Evolutionary conservation across 2,329 filamentous ascomycete genomes (phyloP), one percentile per base, ranked within the genome.

Genomic region (Penicillium sp.): DNA sequence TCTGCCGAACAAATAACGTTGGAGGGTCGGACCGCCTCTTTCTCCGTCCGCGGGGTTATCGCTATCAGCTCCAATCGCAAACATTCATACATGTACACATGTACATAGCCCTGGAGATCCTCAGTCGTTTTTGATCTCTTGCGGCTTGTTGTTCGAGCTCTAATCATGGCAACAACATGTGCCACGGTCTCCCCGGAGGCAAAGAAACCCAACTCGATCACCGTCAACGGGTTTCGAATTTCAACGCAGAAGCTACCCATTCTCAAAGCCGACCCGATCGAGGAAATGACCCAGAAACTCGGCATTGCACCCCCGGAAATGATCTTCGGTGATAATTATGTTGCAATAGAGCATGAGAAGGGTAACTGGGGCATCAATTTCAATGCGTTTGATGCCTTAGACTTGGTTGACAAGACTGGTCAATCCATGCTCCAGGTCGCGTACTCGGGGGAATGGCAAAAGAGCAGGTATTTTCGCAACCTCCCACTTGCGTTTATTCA

Each of bases 281-380:
- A 96, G 71, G 85, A 85, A 38, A 90, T 99, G 86, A 87, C 88
- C 41, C 81, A 82, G 57, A 86, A 84, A 61, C 83, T 99, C 53
- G 87, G 88, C 31, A 97, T 99, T 71, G 87, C 93, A 19, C 86
- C 93, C 41, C 94, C 94, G 9, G 94, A 99, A 79, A 99, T 99
- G 94, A 99, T 99, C 64, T 99, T 99, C 72, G 94, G 94, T 61
- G 93, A 99, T 80, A 99, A 99, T 75, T 80, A 89, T 57, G 87
- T 96, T 41, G 79, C 85, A 7, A 82, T 99, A 59, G 81, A 86
- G 53, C 91, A 97, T 77, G 61, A 78, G n/a, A 82, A 83, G 21
- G 86, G 83, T n/a, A 85, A 86, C 44, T 99, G 92, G 91, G 80
- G 81, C 44, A 81, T 97, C 61, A 78, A 83, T 53, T 99, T 97